A percentile compares a stretch with the other conserved stretches of the same genome.
Conservation (phyloP, 1,139 yeast species). For the Zygoascus hellenicus region DNA sequence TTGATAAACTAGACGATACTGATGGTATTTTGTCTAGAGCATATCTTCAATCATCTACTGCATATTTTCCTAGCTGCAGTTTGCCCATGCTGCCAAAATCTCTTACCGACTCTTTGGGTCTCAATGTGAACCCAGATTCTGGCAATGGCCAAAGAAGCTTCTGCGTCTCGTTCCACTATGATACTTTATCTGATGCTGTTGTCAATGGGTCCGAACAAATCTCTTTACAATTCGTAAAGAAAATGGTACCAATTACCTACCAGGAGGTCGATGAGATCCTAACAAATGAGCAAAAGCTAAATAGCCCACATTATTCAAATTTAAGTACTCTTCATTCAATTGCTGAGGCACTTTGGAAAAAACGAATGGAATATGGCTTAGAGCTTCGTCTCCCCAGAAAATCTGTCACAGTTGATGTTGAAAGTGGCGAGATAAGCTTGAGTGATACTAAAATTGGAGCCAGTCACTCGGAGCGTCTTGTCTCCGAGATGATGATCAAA, state of each 20-base stretch:
- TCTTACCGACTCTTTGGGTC: constrained; percentile 52
- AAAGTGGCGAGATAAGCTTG: constrained; percentile 9
- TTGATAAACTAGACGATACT: constrained; percentile 39
- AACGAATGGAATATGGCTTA: constrained; percentile 18
- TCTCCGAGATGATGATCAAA: constrained; percentile 75
- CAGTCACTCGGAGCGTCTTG: constrained; percentile 38
- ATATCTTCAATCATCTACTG: constrained; percentile 55
- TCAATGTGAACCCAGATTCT: constrained; percentile 12
- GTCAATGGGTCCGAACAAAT: constrained; percentile 21
- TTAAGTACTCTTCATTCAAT: constrained; percentile 34
- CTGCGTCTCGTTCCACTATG: constrained; percentile 41
- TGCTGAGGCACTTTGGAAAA: constrained; percentile 31
- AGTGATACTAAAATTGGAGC: constrained; percentile 14
- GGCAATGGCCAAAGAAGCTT: constrained; percentile 44
- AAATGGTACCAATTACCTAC: constrained; percentile 47
- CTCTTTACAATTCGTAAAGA: constrained; percentile 38
- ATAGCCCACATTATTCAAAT: constrained; percentile 26
- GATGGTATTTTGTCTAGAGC: constrained; percentile 50
- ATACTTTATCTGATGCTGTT: constrained; percentile 31
- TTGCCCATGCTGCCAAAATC: constrained; percentile 66
- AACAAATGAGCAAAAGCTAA: constrained; percentile 6
- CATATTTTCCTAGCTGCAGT: constrained; percentile 66
- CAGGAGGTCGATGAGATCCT: constrained; percentile 43
- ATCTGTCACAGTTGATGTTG: constrained; percentile 13
- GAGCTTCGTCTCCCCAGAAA: constrained; percentile 13